A percentile compares a stretch with the other conserved stretches of the same genome.
These are phyloP conservation scores for Sphagnum tenellum DNA, from an alignment of 225 moss, liverwort and hornwort species.

Conservation along the genomic window DNA sequence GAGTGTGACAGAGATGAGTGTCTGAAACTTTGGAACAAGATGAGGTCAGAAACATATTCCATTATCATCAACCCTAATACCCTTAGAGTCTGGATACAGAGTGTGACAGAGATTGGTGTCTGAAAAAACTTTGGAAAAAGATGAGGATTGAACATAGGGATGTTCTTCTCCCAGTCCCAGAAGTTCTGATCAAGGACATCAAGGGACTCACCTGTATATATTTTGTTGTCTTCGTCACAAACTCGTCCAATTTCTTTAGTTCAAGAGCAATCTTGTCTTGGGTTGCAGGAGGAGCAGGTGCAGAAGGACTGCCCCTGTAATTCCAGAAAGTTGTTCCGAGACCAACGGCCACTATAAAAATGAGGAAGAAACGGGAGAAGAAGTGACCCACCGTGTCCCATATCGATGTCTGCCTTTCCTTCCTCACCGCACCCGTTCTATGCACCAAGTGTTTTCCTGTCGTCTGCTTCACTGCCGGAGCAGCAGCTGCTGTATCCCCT, in stretches of 20 bases:
- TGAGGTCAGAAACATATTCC: too few species aligned
- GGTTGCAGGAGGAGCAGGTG: conserved; percentile 11
- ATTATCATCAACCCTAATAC: too few species aligned
- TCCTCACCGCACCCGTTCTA: conserved; percentile 2
- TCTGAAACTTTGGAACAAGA: too few species aligned
- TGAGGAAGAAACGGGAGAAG: conserved; percentile 58
- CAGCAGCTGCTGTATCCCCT: conserved; percentile 9
- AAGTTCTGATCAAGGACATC: too few species aligned
- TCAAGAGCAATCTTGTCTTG: conserved; percentile 40
- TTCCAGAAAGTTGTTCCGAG: conserved; percentile 68
- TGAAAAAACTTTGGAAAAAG: too few species aligned
- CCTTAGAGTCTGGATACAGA: too few species aligned
- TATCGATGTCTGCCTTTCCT: conserved; percentile 40
- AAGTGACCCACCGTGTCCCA: conserved; percentile 67
- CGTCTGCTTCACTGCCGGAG: conserved; percentile 29
- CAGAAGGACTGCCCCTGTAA: conserved; percentile 36
- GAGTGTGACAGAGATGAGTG: too few species aligned
- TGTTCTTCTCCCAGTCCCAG: too few species aligned
- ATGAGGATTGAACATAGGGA: too few species aligned
- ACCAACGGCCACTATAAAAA: conserved; percentile 58
- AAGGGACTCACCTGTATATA: conserved; percentile 63
- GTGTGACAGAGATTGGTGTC: too few species aligned
- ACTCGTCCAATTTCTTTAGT: conserved; percentile 88
- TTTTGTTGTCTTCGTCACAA: conserved; percentile 73
- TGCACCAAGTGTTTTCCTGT: conserved; percentile 15